Percentiles rank a stretch among this genome's conserved stretches.
phyloP scores from a whole-genome alignment of 352 stramenopile genomes.

The Blastocystis sp. region DNA sequence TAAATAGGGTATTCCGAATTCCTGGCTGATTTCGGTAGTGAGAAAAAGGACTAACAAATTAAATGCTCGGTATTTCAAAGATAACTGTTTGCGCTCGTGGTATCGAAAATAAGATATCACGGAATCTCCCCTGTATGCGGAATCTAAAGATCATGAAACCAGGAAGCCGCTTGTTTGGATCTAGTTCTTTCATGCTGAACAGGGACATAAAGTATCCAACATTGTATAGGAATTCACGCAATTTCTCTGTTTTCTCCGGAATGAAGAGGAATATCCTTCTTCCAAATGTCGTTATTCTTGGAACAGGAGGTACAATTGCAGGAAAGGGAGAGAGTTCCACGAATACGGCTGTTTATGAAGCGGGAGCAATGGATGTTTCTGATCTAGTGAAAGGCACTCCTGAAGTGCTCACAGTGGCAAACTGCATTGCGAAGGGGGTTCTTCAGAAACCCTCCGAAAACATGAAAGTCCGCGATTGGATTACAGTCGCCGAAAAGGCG shows the following conservation, averaged over 20 bases:
- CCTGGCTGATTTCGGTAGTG: too few species aligned
- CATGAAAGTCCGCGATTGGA: slow-evolving; percentile 48
- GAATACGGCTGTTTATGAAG: slow-evolving; percentile 49
- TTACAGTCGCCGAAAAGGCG: slow-evolving; percentile 3
- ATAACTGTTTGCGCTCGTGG: neutral
- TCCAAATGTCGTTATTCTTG: slow-evolving; percentile 48
- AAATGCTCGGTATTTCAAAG: neutral
- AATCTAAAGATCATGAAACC: neutral
- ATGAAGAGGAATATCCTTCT: neutral
- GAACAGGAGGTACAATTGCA: slow-evolving; percentile 42
- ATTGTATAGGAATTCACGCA: neutral
- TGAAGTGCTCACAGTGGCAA: slow-evolving; percentile 14
- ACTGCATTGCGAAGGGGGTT: slow-evolving; percentile 37
- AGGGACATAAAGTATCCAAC: neutral
- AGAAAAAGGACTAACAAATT: neutral
- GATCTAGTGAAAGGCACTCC: slow-evolving; percentile 17
- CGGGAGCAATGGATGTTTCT: slow-evolving; percentile 33
- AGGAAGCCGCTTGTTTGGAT: neutral
- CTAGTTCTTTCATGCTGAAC: neutral
- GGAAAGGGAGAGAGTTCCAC: slow-evolving; percentile 41
- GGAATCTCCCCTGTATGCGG: neutral
- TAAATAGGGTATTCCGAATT: too few species aligned
- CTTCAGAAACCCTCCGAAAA: slow-evolving; percentile 52
- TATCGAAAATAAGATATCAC: neutral
- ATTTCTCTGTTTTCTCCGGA: slow-evolving; percentile 6